Conservation (phyloP, 228 moss, liverwort and hornwort genomes). For the Sphagnum magellanicum region DNA sequence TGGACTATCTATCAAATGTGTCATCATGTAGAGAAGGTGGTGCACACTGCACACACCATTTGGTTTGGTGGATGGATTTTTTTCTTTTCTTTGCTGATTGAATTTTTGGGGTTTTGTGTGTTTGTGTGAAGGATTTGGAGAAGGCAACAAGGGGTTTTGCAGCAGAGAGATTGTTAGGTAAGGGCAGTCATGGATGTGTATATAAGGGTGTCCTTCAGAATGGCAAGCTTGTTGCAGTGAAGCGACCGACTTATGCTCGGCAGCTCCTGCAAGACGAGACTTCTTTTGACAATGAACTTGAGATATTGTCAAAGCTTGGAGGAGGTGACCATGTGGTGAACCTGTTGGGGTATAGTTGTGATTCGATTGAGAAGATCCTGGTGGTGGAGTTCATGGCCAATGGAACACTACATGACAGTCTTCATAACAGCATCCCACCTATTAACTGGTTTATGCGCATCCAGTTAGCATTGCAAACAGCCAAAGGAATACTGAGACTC, state of each 20-base stretch:
- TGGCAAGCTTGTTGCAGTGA: slow-evolving; percentile 51
- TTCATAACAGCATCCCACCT: slow-evolving; percentile 40
- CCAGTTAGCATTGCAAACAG: slow-evolving; percentile 44
- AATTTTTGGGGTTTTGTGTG: neutral
- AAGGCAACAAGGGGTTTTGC: slow-evolving; percentile 45
- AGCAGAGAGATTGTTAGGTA: slow-evolving; percentile 39
- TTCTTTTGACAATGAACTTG: slow-evolving; percentile 66
- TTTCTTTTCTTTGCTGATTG: neutral
- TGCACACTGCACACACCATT: neutral
- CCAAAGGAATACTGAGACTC: slow-evolving; percentile 41
- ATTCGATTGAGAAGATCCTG: slow-evolving; percentile 55
- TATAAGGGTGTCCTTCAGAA: slow-evolving; percentile 55
- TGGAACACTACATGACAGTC: slow-evolving; percentile 57
- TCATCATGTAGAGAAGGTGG: neutral
- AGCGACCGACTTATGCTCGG: slow-evolving; percentile 44
- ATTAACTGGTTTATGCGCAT: slow-evolving; percentile 51
- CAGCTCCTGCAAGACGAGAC: slow-evolving; percentile 50
- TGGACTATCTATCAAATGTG: neutral
- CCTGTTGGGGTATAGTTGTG: slow-evolving; percentile 45
- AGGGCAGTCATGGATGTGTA: slow-evolving; percentile 60
- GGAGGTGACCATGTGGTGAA: slow-evolving; percentile 49
- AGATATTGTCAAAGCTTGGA: slow-evolving; percentile 48
- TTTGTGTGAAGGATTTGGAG: slow-evolving; percentile 35
- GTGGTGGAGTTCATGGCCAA: slow-evolving; percentile 70
- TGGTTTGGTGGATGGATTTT: neutral